Evolutionary conservation across 108 stramenopile genomes (phyloP).

Genomic region (Schizochytrium sp.): DNA sequence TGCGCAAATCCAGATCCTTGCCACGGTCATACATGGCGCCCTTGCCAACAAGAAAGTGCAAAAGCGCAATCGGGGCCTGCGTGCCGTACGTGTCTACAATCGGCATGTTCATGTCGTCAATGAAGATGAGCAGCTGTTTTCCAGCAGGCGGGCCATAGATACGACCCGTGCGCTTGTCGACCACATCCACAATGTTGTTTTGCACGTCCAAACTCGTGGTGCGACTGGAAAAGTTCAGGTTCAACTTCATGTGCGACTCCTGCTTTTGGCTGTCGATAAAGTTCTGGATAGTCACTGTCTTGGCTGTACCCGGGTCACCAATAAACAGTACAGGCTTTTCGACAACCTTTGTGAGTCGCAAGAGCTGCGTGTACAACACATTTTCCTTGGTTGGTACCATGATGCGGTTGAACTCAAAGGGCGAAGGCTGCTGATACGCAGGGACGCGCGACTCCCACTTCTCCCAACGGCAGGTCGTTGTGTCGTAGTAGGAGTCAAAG

Average conservation of each 20-base stretch:
- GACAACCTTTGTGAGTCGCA: constrained; percentile 38
- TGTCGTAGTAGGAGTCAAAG: constrained; percentile 43
- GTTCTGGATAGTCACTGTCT: constrained; percentile 56
- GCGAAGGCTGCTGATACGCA: constrained; percentile 49
- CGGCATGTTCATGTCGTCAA: constrained; percentile 67
- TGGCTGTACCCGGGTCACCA: constrained; percentile 61
- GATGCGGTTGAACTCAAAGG: constrained; percentile 52
- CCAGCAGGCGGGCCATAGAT: constrained; percentile 57
- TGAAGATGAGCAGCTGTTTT: constrained; percentile 52
- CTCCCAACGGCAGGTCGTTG: constrained; percentile 42
- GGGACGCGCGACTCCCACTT: constrained; percentile 46
- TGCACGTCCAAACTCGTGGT: constrained; percentile 56
- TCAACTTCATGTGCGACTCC: constrained; percentile 28
- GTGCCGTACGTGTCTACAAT: constrained; percentile 60
- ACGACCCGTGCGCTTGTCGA: constrained; percentile 57
- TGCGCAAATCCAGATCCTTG: constrained; percentile 54
- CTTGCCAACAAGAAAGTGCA: constrained; percentile 49
- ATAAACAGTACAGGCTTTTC: constrained; percentile 55
- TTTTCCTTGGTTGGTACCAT: constrained; percentile 64
- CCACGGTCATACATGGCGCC: constrained; percentile 57
- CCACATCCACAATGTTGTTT: constrained; percentile 52
- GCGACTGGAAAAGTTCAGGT: constrained; percentile 50
- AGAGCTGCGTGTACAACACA: constrained; percentile 49
- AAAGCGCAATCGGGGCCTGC: constrained; percentile 60
- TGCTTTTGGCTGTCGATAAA: constrained; percentile 36